A percentile compares a stretch with the other conserved stretches of the same genome.
Conservation (phyloP, 495 filamentous ascomycete species). For the Talaromyces thailandensis region DNA sequence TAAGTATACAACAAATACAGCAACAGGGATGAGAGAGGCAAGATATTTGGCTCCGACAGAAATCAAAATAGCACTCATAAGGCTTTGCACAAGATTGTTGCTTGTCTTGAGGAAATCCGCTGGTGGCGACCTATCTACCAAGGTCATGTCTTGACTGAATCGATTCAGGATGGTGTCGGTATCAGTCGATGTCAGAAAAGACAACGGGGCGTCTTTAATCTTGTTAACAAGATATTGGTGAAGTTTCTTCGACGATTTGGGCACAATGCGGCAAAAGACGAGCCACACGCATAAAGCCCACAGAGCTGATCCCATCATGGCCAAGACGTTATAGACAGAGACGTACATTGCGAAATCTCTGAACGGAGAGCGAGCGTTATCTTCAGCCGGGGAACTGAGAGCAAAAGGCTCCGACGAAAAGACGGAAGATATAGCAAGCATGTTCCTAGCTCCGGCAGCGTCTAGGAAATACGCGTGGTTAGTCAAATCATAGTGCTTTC, state of each 20-base stretch:
- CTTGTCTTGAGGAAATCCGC: slow-evolving; percentile 11
- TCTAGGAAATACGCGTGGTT: slow-evolving; percentile 1
- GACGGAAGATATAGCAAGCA: slow-evolving; percentile 1
- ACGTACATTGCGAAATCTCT: slow-evolving; percentile 42
- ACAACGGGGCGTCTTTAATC: neutral
- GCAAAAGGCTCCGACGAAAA: slow-evolving; percentile 2
- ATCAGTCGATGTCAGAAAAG: slow-evolving; percentile 5
- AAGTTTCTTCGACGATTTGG: slow-evolving; percentile 12
- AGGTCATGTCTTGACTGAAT: neutral
- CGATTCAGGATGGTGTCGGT: neutral
- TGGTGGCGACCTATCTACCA: neutral
- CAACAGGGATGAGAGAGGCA: slow-evolving; percentile 40
- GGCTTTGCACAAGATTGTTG: slow-evolving; percentile 10
- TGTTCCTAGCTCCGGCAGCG: neutral
- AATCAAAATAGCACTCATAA: slow-evolving; percentile 11
- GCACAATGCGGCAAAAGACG: slow-evolving; percentile 13
- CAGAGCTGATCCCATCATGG: slow-evolving; percentile 52
- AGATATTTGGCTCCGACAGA: slow-evolving; percentile 31
- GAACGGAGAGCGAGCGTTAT: slow-evolving; percentile 38
- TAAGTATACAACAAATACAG: slow-evolving; percentile 36
- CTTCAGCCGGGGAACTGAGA: slow-evolving; percentile 5
- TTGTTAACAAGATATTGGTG: neutral
- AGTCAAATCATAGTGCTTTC: neutral
- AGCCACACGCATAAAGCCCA: slow-evolving; percentile 27
- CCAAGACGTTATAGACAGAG: neutral